Conservation (phyloP, 257 asterid genomes). For the Rhazya stricta region DNA sequence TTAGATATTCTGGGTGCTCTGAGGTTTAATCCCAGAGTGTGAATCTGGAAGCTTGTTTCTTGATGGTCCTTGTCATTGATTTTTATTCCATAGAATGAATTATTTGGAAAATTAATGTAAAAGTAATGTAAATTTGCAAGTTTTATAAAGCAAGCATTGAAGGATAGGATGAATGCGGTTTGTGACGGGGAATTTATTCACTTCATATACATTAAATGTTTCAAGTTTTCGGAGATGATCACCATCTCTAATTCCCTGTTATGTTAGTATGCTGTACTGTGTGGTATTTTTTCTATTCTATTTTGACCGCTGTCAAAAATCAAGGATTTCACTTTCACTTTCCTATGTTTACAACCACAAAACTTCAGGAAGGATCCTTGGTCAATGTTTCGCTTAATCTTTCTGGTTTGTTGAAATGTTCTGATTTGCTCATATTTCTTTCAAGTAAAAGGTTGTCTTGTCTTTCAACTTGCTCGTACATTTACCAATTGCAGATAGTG, state of each 20-base stretch:
- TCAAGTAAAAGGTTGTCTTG: not conserved
- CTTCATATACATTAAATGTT: not conserved
- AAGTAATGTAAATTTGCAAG: not conserved
- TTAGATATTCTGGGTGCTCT: not conserved
- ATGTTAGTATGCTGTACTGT: not conserved
- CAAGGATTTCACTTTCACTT: not conserved
- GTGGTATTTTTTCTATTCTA: not conserved
- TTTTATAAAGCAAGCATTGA: not conserved
- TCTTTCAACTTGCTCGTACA: conserved; percentile 14
- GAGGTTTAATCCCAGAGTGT: not conserved
- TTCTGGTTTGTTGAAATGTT: not conserved
- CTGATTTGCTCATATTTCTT: not conserved
- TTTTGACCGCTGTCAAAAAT: conserved; percentile 5
- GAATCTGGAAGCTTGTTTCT: not conserved
- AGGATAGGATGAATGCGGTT: not conserved
- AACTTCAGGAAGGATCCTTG: not conserved
- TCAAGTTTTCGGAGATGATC: not conserved
- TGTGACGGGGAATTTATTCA: not conserved
- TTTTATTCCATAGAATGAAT: not conserved
- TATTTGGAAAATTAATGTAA: not conserved
- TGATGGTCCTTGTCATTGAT: not conserved
- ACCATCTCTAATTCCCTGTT: not conserved
- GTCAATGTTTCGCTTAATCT: not conserved
- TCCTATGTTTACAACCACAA: not conserved
- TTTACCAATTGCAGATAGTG: conserved; percentile 50